Base-by-base conservation (phyloP, 2,329 filamentous ascomycete genomes). In the Aspergillus sp. region DNA sequence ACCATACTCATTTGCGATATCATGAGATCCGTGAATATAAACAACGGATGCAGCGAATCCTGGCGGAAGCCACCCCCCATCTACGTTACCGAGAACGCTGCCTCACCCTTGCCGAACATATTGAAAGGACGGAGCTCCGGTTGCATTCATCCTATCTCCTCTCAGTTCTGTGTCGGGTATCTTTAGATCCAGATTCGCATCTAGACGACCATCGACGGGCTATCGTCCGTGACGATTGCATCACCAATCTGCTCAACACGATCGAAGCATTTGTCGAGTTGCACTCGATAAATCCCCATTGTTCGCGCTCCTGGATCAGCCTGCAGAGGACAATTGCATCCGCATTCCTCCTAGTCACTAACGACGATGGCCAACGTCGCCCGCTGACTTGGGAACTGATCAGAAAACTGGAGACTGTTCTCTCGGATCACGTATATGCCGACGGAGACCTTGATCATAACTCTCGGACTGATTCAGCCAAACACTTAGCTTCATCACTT, bases 131-230 rank as follows among this genome's bases (percentile, higher is more conserved):
- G 60, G 76, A 75, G 4, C 57, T 81, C 30, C 78, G 78, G 49
- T 62, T 82, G n/a, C 78, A 82, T 57, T 75, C 75, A n/a, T 79
- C 75, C 5, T 82, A 81, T 60, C 73, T 78, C 44, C 73, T 76
- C 39, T 80, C 77, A 4, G 76, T 81, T 51, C 66, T 81, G 7
- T 81, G 77, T 51, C 74, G 78, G 7, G 74, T 77, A 7, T 77
- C 78, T 2, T 70, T 82, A 49, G 61, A 65, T 33, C 56, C 57
- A 6, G 51, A 62, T 13, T 66, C 68, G 3, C 67, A 68, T 19
- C 30, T 70, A 63, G 42, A 74, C 65, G 48, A 68, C 54, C 44
- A 60, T 6, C 58, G 56, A 29, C 61, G 61, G 11, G 52, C 47
- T 6, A 30, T 54, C 9, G 58, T 80, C 49, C 71, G 72, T 34